Base-by-base conservation (phyloP, 345 rosid genomes). In the Citrus unshiu region DNA sequence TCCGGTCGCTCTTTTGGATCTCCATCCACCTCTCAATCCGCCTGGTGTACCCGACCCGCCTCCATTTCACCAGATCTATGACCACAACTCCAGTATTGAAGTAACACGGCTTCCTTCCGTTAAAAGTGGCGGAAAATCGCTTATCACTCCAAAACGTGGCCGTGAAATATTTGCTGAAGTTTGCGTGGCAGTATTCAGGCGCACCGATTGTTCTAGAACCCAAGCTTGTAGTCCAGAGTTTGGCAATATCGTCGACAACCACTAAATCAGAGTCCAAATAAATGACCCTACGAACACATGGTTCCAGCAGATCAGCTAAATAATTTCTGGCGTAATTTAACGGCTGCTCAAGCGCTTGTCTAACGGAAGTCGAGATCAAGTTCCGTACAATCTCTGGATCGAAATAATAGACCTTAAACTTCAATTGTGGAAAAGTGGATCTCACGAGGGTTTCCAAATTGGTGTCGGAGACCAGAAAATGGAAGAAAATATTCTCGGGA, bases 1-100 rank as follows among this genome's bases (percentile, higher is more conserved):
- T 95, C 88, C 97, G 84, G 54, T 84, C 86, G 54, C 81, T 89
- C 90, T 90, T 95, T 89, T 95, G 99, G 74, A 93, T 85, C 89
- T 93, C 98, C 99, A 95, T 95, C 99, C 99, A 95, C 77, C 77
- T 88, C 91, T 95, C 99, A 24, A 95, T 95, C 86, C 85, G 88
- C 63, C 86, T 86, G 60, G 93, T 91, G 87, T 90, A 95, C 25
- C 92, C 92, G 68, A 84, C 81, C 75, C 84, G 83, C 82, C 99
- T 88, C 99, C 99, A 95, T 75, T 84, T 91, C 67, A 75, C 86
- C 79, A 95, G 97, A 91, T 95, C 98, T 79, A 95, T 95, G 80
- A 95, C 98, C 98, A 95, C 88, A 78, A 93, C 99, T 16, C 98
- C 98, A 0, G 98, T 92, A 78, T 95, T 95, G 79, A 95, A 93